Base-by-base conservation (phyloP, 2,329 filamentous ascomycete genomes). In the Pleoardoris graminearum region DNA sequence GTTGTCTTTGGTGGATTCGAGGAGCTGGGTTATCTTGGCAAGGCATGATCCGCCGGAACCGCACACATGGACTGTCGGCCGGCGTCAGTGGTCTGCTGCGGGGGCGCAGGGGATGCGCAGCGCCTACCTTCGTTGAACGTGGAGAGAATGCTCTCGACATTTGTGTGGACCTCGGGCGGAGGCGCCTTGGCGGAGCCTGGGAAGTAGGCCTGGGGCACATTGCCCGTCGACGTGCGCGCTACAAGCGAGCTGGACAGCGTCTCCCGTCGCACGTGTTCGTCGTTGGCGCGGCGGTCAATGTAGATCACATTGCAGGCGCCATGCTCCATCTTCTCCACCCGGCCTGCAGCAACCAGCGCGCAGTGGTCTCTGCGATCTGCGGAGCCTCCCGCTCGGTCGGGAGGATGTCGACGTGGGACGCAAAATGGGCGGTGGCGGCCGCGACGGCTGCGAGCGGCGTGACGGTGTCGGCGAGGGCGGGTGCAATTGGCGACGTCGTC, bases 251-350 rank as follows among this genome's bases (percentile, higher is more conserved):
- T 65, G 43, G 68, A 69, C 55, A 74, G 59, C 45, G 65, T 67
- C 50, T 74, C 71, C 50, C 67, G 66, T 36, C 66, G 66, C 36
- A 75, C 71, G 57, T 71, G 65, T 57, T 74, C 72, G 53, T 75
- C 72, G 57, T 73, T 68, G 53, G 73, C 73, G 48, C 74, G 70
- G 44, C 74, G 69, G 62, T 77, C 73, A 56, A 76, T 65, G 67
- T 77, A 77, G 54, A 77, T 73, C 46, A 77, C 68, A 63, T 76
- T 75, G 66, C 74, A 76, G 52, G 71, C 68, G 62, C 73, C 74
- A 72, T 75, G 72, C 52, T 76, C 73, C 75, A 77, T 77, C 47
- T 59, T 71, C 63, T 67, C 65, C 66, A 60, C 62, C 55, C 55
- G 45, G 57, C 54, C 58, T 59, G 57, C 63, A 63, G 66, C 61